These are phyloP conservation scores for Colletotrichum destructivum DNA, from an alignment of 2,329 filamentous ascomycete genomes.

Conservation along the genomic window DNA sequence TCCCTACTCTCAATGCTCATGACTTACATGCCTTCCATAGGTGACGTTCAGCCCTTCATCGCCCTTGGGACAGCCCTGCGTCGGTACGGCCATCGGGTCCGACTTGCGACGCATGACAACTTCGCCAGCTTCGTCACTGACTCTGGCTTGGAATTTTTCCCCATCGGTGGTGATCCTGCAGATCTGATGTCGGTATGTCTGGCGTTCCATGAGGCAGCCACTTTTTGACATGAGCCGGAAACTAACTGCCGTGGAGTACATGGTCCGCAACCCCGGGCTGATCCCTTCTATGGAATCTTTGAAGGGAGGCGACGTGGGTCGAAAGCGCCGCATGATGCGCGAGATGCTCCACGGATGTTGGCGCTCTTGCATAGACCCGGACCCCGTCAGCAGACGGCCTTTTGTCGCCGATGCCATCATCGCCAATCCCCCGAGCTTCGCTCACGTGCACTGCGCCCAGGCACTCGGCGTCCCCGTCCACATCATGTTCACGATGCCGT, in stretches of 20 bases:
- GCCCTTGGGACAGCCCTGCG: slow-evolving; percentile 61
- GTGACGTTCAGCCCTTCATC: slow-evolving; percentile 66
- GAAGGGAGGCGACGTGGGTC: slow-evolving; percentile 53
- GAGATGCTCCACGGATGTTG: slow-evolving; percentile 46
- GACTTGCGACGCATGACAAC: slow-evolving; percentile 63
- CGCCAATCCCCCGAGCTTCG: slow-evolving; percentile 64
- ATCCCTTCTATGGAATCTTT: slow-evolving; percentile 48
- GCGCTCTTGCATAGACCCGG: slow-evolving; percentile 45
- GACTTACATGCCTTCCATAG: slow-evolving; percentile 42
- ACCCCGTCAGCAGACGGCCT: slow-evolving; percentile 44
- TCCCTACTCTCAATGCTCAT: neutral
- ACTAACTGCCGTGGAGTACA: slow-evolving; percentile 45
- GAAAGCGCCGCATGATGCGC: slow-evolving; percentile 43
- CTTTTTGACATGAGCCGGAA: slow-evolving; percentile 48
- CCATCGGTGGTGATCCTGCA: slow-evolving; percentile 67
- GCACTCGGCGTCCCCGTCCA: slow-evolving; percentile 60
- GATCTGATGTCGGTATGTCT: slow-evolving; percentile 55
- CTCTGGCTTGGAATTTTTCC: slow-evolving; percentile 66
- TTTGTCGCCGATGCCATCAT: slow-evolving; percentile 67
- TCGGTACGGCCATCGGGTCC: slow-evolving; percentile 59
- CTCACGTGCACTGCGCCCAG: slow-evolving; percentile 63
- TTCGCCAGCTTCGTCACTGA: slow-evolving; percentile 65
- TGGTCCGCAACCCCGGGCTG: slow-evolving; percentile 51
- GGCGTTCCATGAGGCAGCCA: slow-evolving; percentile 50
- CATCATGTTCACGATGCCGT: slow-evolving; percentile 76